Percentiles rank a stretch among this genome's conserved stretches.
phyloP scores from a whole-genome alignment of 2,329 filamentous ascomycete species.

The Davidsoniella neocaledoniae region DNA sequence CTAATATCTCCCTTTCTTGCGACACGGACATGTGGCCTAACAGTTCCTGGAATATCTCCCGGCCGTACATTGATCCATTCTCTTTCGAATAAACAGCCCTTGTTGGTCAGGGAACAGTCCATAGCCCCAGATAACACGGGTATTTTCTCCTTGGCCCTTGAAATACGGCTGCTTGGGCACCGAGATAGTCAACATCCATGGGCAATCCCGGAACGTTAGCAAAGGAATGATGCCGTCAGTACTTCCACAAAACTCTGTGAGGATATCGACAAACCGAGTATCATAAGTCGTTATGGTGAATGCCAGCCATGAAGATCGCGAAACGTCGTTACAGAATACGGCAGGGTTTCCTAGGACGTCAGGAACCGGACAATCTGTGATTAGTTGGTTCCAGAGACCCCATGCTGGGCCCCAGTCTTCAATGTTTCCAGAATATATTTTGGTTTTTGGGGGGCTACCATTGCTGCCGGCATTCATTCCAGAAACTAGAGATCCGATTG shows the following conservation, averaged over 20 bases:
- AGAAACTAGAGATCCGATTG: conserved; percentile 23
- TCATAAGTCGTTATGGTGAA: conserved; percentile 24
- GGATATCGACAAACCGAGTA: conserved; percentile 17
- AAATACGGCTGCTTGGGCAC: conserved; percentile 27
- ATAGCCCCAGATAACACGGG: conserved; percentile 25
- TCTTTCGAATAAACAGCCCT: conserved; percentile 23
- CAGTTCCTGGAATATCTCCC: conserved; percentile 24
- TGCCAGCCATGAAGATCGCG: conserved; percentile 22
- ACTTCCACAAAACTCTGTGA: conserved; percentile 15
- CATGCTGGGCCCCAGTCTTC: conserved; percentile 24
- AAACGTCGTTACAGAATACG: conserved; percentile 22
- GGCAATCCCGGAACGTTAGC: conserved; percentile 20
- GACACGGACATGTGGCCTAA: conserved; percentile 21
- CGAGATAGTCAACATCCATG: conserved; percentile 25
- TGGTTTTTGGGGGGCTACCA: background rate
- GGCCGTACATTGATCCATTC: conserved; percentile 24
- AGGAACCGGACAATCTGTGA: conserved; percentile 20
- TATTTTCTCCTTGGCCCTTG: conserved; percentile 19
- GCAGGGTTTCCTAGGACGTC: conserved; percentile 21
- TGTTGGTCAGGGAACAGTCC: conserved; percentile 21
- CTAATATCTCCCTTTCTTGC: conserved; percentile 16
- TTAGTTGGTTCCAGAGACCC: conserved; percentile 25
- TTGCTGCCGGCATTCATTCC: conserved; percentile 11
- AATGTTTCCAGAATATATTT: conserved; percentile 10
- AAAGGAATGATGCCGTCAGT: conserved; percentile 19